Conservation (phyloP, 345 rosid genomes). For the Excoecaria cochinchinensis region DNA sequence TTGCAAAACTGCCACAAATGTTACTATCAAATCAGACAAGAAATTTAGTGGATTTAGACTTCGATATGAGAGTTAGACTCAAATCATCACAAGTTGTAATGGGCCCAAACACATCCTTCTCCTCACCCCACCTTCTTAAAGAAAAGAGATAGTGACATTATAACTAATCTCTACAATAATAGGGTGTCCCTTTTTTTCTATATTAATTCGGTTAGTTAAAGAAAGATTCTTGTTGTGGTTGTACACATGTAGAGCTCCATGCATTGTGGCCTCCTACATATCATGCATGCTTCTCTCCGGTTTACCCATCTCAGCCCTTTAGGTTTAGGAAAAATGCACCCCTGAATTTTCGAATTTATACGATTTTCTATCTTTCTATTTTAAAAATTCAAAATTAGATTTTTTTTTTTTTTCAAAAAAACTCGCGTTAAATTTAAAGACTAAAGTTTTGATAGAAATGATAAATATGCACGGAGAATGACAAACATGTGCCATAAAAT, state of each 20-base stretch:
- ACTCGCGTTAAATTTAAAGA: too few species aligned
- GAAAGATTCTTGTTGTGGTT: neutral
- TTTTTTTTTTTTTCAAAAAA: too few species aligned
- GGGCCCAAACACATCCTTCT: slow-evolving; percentile 8
- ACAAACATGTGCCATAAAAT: too few species aligned
- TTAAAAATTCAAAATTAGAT: too few species aligned
- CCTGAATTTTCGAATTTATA: too few species aligned
- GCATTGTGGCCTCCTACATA: slow-evolving; percentile 9
- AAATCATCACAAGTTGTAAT: slow-evolving; percentile 27
- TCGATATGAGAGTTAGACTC: slow-evolving; percentile 10
- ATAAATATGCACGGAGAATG: too few species aligned
- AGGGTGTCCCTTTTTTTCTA: slow-evolving; percentile 2
- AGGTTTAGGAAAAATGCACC: neutral
- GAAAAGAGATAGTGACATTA: slow-evolving; percentile 35
- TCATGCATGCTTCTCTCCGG: slow-evolving; percentile 7
- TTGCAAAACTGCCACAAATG: slow-evolving; percentile 18
- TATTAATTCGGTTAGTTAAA: neutral
- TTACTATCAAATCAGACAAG: slow-evolving; percentile 25
- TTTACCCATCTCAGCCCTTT: slow-evolving; percentile 1
- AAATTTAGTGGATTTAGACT: slow-evolving; percentile 1
- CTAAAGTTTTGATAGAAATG: too few species aligned
- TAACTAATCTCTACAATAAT: slow-evolving; percentile 34
- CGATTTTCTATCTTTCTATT: too few species aligned
- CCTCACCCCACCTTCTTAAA: neutral
- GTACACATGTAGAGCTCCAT: neutral